A percentile compares a stretch with the other conserved stretches of the same genome.
phyloP scores from a whole-genome alignment of 2,329 filamentous ascomycete genomes.

The Eurotiales sp. region DNA sequence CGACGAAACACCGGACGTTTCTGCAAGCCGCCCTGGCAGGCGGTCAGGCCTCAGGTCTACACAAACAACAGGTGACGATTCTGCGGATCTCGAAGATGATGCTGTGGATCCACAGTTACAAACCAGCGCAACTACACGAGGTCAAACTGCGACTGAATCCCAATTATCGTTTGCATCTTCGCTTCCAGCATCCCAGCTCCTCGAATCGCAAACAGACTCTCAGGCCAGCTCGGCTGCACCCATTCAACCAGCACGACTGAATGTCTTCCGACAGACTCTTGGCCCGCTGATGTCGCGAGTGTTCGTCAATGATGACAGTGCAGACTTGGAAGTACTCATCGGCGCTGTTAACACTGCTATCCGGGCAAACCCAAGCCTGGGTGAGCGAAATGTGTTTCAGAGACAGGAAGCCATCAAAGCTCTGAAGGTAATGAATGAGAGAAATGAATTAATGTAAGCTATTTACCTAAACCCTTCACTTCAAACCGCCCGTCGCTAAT shows the following conservation, averaged over 20 bases:
- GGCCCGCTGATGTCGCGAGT: constrained; percentile 78
- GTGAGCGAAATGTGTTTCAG: constrained; percentile 59
- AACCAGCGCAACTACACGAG: constrained; percentile 38
- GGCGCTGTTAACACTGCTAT: constrained; percentile 74
- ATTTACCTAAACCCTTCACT: neutral
- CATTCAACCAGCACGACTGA: constrained; percentile 57
- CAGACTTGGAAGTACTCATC: constrained; percentile 70
- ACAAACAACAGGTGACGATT: constrained; percentile 33
- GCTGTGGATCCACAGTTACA: constrained; percentile 48
- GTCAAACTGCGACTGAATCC: constrained; percentile 39
- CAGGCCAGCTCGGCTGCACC: constrained; percentile 42
- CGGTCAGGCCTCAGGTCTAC: constrained; percentile 31
- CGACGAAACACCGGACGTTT: constrained; percentile 23
- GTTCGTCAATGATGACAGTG: constrained; percentile 78
- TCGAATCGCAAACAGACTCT: constrained; percentile 50
- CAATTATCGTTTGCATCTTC: constrained; percentile 76
- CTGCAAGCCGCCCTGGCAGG: constrained; percentile 29
- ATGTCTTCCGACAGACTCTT: constrained; percentile 72
- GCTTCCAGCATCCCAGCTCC: constrained; percentile 67
- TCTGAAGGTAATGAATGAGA: constrained; percentile 72
- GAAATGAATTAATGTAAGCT: constrained; percentile 89
- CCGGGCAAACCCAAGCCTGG: constrained; percentile 40
- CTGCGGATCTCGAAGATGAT: constrained; percentile 53
- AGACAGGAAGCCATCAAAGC: constrained; percentile 71
- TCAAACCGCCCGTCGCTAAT: constrained; percentile 6